Evolutionary conservation across 257 asterid species (phyloP).

Genomic region (Jaltomata sinuosa): DNA sequence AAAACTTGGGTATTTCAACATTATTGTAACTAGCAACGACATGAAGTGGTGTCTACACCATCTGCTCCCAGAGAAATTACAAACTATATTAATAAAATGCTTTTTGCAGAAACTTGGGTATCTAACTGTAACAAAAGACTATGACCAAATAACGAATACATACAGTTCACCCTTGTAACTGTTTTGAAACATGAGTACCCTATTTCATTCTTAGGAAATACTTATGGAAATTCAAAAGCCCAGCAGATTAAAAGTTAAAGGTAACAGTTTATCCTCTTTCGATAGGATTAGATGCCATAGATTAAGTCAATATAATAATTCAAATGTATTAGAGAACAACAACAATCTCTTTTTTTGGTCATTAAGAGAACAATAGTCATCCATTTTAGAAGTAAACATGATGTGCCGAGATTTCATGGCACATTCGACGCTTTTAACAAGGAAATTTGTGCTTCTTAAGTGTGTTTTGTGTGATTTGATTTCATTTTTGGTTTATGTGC

Average conservation of each 20-base stretch:
- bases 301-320: not conserved
- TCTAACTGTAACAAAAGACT: not conserved
- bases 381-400: not conserved
- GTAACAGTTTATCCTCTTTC: not conserved
- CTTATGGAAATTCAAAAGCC: not conserved
- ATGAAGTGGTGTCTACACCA: constrained; percentile 97
- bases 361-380: not conserved
- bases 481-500: too few relatives aligned
- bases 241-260: not conserved
- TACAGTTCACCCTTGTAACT: not conserved
- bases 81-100: not conserved
- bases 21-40: constrained; percentile 90
- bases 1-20: constrained; percentile 57
- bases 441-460: too few relatives aligned
- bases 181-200: not conserved
- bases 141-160: not conserved
- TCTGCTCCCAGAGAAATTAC: constrained; percentile 30
- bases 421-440: too few relatives aligned
- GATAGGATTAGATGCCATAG: not conserved
- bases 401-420: too few relatives aligned
- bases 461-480: too few relatives aligned
- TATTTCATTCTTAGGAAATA: not conserved
- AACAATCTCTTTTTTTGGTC: not conserved
- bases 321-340: not conserved
- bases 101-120: not conserved